Conservation (phyloP, 2,329 filamentous ascomycete species). For the Ascochyta clinopodiicola region DNA sequence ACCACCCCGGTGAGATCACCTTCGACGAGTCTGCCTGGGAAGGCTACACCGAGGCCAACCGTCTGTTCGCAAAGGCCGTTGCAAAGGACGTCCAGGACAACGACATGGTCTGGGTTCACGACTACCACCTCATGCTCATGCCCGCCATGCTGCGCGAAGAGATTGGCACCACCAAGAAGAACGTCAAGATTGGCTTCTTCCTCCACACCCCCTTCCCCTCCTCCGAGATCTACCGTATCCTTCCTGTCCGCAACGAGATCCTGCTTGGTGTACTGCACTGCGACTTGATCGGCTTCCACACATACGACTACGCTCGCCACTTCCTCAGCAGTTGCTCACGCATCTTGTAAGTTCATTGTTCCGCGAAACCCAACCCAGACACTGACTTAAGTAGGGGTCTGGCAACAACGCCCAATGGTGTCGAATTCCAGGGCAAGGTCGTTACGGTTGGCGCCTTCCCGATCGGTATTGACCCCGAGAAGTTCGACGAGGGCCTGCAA, state of each 20-base stretch:
- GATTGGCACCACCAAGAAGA: constrained; percentile 79
- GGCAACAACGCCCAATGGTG: constrained; percentile 86
- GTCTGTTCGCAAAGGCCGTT: constrained; percentile 87
- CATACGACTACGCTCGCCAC: constrained; percentile 97
- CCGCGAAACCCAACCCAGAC: background rate
- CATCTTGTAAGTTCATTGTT: constrained; percentile 68
- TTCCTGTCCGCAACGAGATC: constrained; percentile 89
- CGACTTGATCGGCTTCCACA: constrained; percentile 97
- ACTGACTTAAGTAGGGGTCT: constrained; percentile 57
- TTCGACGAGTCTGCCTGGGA: constrained; percentile 96
- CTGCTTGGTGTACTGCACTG: constrained; percentile 88
- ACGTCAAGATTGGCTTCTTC: constrained; percentile 98
- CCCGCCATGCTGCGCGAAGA: constrained; percentile 94
- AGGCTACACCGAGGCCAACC: constrained; percentile 91
- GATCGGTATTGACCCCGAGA: constrained; percentile 97
- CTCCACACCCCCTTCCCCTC: constrained; percentile 96
- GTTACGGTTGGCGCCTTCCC: constrained; percentile 95
- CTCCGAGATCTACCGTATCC: constrained; percentile 94
- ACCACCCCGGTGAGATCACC: constrained; percentile 97
- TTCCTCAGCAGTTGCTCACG: constrained; percentile 97
- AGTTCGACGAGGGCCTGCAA: constrained; percentile 88
- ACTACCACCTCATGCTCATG: constrained; percentile 97
- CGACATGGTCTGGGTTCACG: constrained; percentile 96
- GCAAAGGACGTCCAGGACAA: constrained; percentile 88
- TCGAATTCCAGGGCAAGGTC: constrained; percentile 87